Evolutionary conservation across 306 rosid genomes (phyloP).

Genomic region (Vicia villosa): DNA sequence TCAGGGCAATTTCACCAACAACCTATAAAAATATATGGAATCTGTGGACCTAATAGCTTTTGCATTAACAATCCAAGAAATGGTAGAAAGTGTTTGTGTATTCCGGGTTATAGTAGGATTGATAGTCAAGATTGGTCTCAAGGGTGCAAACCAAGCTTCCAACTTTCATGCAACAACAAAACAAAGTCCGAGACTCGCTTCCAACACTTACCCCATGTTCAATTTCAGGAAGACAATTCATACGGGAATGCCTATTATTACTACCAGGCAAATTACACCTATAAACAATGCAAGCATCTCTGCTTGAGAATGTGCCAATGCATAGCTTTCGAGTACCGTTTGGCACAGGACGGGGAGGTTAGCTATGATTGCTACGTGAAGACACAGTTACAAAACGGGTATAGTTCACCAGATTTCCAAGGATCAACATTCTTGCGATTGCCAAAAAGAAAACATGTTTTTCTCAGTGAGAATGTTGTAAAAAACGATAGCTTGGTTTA

Average conservation of each 20-base stretch:
- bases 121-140: constrained; percentile 24
- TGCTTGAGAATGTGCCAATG: constrained; percentile 16
- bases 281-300: constrained; percentile 3
- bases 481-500: not conserved
- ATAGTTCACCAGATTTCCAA: not conserved
- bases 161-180: constrained; percentile 13
- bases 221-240: too few species aligned
- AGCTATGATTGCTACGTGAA: constrained; percentile 12
- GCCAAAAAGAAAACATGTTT: not conserved
- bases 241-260: too few species aligned
- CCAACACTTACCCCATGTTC: not conserved
- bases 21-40: constrained; percentile 11
- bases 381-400: constrained; percentile 24
- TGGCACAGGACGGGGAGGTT: too few species aligned
- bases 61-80: not conserved
- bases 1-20: not conserved
- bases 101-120: constrained; percentile 3
- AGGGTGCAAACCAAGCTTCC: constrained; percentile 31
- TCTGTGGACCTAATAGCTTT: constrained; percentile 34
- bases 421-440: not conserved
- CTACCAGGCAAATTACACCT: not conserved
- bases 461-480: too few species aligned
- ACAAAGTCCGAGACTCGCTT: constrained; percentile 24
- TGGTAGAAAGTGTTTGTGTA: constrained; percentile 30
- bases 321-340: not conserved